These are phyloP conservation scores for Penicillium cataractarum DNA, from an alignment of 495 filamentous ascomycete genomes.

Conservation along the genomic window DNA sequence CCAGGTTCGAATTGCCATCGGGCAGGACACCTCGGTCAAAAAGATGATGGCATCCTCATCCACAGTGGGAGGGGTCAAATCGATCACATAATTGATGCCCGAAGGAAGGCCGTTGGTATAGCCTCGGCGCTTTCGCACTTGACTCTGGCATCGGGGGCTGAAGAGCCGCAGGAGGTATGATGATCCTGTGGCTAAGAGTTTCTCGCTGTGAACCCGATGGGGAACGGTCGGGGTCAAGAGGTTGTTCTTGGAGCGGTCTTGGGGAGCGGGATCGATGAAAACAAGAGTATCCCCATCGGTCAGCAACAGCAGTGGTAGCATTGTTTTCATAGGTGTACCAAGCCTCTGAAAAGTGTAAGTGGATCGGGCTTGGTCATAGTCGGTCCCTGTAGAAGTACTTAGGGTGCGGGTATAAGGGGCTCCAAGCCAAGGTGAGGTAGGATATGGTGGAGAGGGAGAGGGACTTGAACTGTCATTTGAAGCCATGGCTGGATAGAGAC, in stretches of 20 bases:
- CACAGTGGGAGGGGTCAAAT: constrained; percentile 61
- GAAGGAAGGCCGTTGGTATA: constrained; percentile 36
- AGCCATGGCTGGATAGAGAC: not conserved
- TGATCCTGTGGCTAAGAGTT: constrained; percentile 51
- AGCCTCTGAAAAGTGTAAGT: not conserved
- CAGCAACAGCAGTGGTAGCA: constrained; percentile 35
- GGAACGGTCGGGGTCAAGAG: constrained; percentile 27
- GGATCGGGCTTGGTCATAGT: not conserved
- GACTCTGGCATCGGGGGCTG: constrained; percentile 35
- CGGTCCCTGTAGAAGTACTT: not conserved
- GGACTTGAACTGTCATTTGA: not conserved
- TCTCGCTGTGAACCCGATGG: constrained; percentile 49
- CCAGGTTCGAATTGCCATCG: constrained; percentile 54
- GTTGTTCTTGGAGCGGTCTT: constrained; percentile 27
- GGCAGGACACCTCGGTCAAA: constrained; percentile 61
- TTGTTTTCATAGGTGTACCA: not conserved
- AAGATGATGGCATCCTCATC: constrained; percentile 63
- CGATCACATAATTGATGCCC: constrained; percentile 59
- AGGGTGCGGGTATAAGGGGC: not conserved
- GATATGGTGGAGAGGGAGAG: not conserved
- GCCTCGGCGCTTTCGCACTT: constrained; percentile 35
- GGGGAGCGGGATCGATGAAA: constrained; percentile 51
- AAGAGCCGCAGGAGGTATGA: constrained; percentile 53
- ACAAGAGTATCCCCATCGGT: constrained; percentile 56
- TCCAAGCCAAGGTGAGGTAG: not conserved